Evolutionary conservation across 1,139 yeast genomes (phyloP), one percentile per base, ranked within the genome.

Genomic region (Blastobotrys buckinghamii): DNA sequence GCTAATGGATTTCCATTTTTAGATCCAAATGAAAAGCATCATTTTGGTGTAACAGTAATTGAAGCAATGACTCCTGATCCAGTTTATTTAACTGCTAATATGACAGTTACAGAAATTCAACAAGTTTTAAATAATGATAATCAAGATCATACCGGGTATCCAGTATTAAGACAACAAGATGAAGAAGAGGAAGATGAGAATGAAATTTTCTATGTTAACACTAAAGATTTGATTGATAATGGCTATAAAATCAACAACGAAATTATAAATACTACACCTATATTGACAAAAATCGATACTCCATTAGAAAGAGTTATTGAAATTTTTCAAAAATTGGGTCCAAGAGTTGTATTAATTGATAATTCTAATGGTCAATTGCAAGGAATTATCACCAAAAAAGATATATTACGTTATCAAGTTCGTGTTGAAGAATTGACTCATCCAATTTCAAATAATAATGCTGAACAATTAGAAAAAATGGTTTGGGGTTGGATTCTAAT

Each of bases 1-100:
- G 86, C 88, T 59, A 90, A 89, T 66, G 97, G 97, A 1, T 75
- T 86, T 49, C 98, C 99, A 0, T 79, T 78, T 52, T 75, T 92
- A 39, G 96, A 89, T 59, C 73, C 82, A 9, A 82, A 84, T 56
- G 89, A 83, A 55, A 87, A 82, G 47, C 78, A 76, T 48, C 66
- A 70, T 26, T 79, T 82, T 57, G 76, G 76, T 39, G 72, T 70
- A 6, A 73, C 73, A 1, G 86, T 83, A 0, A 71, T 69, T 12
- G 76, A 78, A 51, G 87, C 92, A 2, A 87, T 87, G 95, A 72
- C 84, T 0, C 63, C 63, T 13, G 72, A 73, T 0, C 75, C 78
- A 1, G 72, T 77, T 0, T 20, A 39, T 12, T 15, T 41, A 29
- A 34, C 39, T 2, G 27, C n/a, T 5, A 32, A 36, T 6, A 50